A percentile compares a stretch with the other conserved stretches of the same genome.
phyloP scores from a whole-genome alignment of 352 stramenopile genomes.

The Phytophthora ramorum region DNA sequence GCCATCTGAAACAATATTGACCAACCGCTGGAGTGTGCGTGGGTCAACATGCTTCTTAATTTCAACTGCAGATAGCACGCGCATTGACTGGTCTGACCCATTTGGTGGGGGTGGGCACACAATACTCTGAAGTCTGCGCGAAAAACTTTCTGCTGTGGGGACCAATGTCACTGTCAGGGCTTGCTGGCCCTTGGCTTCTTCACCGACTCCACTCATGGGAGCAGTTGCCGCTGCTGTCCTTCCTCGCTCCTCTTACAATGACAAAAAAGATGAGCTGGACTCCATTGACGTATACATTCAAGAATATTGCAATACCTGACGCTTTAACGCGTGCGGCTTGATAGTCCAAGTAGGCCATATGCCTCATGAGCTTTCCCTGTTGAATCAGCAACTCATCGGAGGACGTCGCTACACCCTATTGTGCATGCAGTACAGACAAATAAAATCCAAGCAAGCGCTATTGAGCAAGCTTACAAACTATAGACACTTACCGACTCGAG shows the following conservation, averaged over 20 bases:
- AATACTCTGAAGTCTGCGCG: conserved; percentile 44
- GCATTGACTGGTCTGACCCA: conserved; percentile 19
- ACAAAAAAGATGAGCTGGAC: not conserved
- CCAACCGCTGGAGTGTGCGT: conserved; percentile 49
- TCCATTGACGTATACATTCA: not conserved
- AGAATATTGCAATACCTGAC: conserved; percentile 19
- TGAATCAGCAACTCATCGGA: conserved; percentile 54
- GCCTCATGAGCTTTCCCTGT: conserved; percentile 51
- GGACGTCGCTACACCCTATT: conserved; percentile 52
- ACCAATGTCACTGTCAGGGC: not conserved
- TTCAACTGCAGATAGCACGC: conserved; percentile 26
- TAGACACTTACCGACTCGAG: conserved; percentile 52
- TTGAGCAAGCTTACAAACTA: not conserved
- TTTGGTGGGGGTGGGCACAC: conserved; percentile 26
- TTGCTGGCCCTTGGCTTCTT: not conserved
- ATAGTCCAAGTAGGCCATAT: conserved; percentile 53
- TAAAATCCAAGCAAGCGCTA: conserved; percentile 1
- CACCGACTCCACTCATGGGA: not conserved
- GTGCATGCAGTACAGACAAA: conserved; percentile 2
- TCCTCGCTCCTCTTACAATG: conserved; percentile 16
- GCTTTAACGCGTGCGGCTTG: conserved; percentile 37
- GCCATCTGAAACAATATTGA: conserved; percentile 52
- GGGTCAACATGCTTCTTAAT: conserved; percentile 46
- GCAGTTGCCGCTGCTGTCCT: not conserved
- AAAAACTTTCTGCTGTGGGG: conserved; percentile 32